Base-by-base conservation (phyloP, 768 basidiomycete genomes). In the Trichaptum fuscoviolaceum region DNA sequence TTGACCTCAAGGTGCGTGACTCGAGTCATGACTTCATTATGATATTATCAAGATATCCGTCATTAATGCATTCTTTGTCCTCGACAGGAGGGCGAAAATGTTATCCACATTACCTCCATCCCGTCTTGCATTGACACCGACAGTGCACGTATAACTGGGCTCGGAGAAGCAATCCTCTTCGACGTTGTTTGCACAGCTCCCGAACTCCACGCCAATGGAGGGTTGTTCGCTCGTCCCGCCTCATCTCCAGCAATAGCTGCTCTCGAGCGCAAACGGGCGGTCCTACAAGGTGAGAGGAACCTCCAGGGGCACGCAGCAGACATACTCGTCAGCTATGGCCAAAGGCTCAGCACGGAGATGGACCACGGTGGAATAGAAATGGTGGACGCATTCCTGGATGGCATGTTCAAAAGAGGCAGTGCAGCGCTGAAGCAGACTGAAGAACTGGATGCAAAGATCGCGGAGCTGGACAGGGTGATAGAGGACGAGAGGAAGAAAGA, bases 81-180 rank as follows among this genome's bases (percentile, higher is more conserved):
- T 30, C 30, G 30, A 30, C 67, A 88, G 87, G 77, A 77, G 67
- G 87, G 87, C 1, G 80, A 79, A 65, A 87, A 82, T 68, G 81
- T 83, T 68, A 70, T 88, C 42, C 77, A 80, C 65, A 83, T 88
- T 58, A 74, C 69, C 34, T 77, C 78, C 23, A 77, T 89, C 8
- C 79, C 87, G 7, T 78, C 80, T 69, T 76, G 73, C 27, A 81
- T 87, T 64, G 83, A 86, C 70, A 79, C 79, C 1, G 77, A 84
- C 27, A 84, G 84, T 24, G 77, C 85, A 58, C 79, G 87, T 52
- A 81, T 87, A 20, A 82, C 84, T 62, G 84, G 83, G 2, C 75
- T 85, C 12, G 79, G 77, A 4, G 74, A 77, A 26, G 81, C 82
- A 7, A 82, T 82, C 66, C 77, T 88, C 15, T 81, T 82, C 67